These are phyloP conservation scores for Sclerotinia sclerotiorum DNA, from an alignment of 2,329 filamentous ascomycete genomes.

Conservation along the genomic window DNA sequence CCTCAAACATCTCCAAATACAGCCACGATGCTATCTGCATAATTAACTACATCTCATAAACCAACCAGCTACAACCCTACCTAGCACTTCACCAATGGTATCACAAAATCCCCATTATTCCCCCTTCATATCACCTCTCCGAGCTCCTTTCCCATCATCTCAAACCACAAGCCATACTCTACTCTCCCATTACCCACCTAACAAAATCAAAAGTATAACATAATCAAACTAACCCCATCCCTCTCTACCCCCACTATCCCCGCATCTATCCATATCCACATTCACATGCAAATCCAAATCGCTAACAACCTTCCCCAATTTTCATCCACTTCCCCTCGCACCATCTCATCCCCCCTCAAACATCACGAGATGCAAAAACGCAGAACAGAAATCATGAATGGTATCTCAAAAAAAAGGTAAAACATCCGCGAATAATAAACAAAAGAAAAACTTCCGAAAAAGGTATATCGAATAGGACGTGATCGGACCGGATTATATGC, in stretches of 20 bases:
- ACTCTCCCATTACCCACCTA: not conserved
- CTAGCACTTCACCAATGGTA: not conserved
- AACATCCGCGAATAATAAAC: not conserved
- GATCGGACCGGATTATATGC: constrained; percentile 15
- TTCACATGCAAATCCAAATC: constrained; percentile 1
- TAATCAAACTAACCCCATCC: not conserved
- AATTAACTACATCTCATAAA: not conserved
- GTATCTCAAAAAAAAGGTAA: constrained; percentile 22
- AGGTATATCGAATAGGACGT: not conserved
- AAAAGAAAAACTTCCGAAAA: not conserved
- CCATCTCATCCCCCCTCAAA: not conserved
- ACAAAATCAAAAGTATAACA: not conserved
- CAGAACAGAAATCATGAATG: constrained; percentile 21
- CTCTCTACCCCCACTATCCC: not conserved
- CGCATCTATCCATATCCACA: not conserved
- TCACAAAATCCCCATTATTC: not conserved
- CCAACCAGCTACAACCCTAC: not conserved
- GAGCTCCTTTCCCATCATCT: not conserved
- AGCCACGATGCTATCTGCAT: not conserved
- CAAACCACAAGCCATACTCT: not conserved
- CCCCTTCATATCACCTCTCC: not conserved
- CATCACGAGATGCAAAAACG: not conserved
- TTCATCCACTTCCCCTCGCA: not conserved
- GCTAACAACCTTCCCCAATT: not conserved
- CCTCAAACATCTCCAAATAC: not conserved